Evolutionary conservation across 1,284 basidiomycete genomes (phyloP), one percentile per base, ranked within the genome.

Genomic region (Boletus sp.): DNA sequence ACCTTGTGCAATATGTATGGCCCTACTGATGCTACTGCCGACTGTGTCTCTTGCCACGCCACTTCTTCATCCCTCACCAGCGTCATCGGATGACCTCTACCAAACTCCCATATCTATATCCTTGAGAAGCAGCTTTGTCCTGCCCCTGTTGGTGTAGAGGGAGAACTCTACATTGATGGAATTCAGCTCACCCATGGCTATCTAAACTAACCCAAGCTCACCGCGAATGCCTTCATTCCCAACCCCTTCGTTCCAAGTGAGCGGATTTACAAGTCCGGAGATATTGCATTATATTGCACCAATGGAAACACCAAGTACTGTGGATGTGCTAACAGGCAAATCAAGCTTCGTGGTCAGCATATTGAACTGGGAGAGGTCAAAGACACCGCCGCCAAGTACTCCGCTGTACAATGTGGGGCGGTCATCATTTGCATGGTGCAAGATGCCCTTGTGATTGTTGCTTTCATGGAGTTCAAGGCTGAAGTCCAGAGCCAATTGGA

Each of bases 1-100:
- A 65, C 57, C 28, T 62, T 74, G 50, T 70, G 67, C 47, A 76
- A 76, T 60, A 72, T 74, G 65, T 76, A 76, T 53, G 74, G 75
- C n/a, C 75, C 74, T 4, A 76, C 75, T 1, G 75, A 76, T 57
- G 71, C 72, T 23, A 63, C 73, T 5, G 71, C 75, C 21, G 71
- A 72, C 48, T 74, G 72, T 40, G 65, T 68, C 2, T 73, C 68
- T n/a, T 74, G 65, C 52, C 72, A 68, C 23, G 68, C 73, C 58
- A 65, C 43, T 19, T 67, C 67, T 14, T 38, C 64, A 2, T 48
- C 60, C 37, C 62, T 69, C 37, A 60, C 65, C 10, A 64, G 71
- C 21, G 64, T 73, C 47, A 71, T 76, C 53, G 75, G 75, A 28
- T 68, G 69, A 19, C 73, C 75, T 19, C 63, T 76, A 1, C 70